Evolutionary conservation across 2,329 filamentous ascomycete genomes (phyloP).

Genomic region (Pseudocercospora ulei): DNA sequence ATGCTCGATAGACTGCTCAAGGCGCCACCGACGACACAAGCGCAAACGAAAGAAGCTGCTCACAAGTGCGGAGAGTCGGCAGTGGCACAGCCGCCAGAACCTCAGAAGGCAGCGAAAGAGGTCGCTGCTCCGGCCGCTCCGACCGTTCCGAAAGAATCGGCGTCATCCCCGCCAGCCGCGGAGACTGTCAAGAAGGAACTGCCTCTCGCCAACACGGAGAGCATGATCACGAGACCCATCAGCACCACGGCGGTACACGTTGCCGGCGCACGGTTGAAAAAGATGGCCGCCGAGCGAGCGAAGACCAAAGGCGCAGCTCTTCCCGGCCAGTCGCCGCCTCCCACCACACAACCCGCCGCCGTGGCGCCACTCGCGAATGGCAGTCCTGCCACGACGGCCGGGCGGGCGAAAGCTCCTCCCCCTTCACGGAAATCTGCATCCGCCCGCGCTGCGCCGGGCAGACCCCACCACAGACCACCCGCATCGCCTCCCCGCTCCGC

Average conservation of each 20-base stretch:
- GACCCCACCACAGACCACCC: conserved; percentile 2
- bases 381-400: no score
- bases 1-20: conserved; percentile 29
- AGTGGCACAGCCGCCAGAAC: conserved; percentile 24
- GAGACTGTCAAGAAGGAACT: conserved; percentile 26
- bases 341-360: conserved; percentile 3
- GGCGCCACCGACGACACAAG: conserved; percentile 28
- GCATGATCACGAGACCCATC: conserved; percentile 32
- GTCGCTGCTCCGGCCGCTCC: conserved; percentile 17
- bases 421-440: conserved; percentile 10
- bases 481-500: conserved; percentile 11
- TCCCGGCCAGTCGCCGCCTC: conserved; percentile 21
- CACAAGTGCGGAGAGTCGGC: conserved; percentile 23
- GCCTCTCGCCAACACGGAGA: conserved; percentile 32
- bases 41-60: conserved; percentile 26
- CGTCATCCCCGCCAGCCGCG: conserved; percentile 14
- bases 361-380: no score
- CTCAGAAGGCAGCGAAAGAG: conserved; percentile 23
- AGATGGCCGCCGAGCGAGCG: conserved; percentile 27
- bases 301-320: conserved; percentile 25
- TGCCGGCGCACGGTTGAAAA: conserved; percentile 25
- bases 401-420: conserved; percentile 5
- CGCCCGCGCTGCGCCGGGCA: neutral
- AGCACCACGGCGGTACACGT: conserved; percentile 33
- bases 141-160: neutral